These are phyloP conservation scores for Arthrobotrys iridis DNA, from an alignment of 2,329 filamentous ascomycete genomes.

Conservation along the genomic window DNA sequence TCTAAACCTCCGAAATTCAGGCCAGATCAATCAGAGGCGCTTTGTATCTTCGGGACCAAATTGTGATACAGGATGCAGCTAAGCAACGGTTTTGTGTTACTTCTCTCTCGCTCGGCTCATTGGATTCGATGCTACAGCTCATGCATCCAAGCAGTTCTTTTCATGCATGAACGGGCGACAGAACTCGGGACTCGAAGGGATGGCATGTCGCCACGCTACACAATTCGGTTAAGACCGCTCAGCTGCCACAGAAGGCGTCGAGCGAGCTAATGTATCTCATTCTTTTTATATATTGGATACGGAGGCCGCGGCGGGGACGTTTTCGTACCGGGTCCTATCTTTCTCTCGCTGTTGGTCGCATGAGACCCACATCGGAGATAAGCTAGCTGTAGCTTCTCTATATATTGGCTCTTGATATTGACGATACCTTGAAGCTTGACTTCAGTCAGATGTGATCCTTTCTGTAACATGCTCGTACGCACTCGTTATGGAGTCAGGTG, in stretches of 20 bases:
- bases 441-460: too few species aligned
- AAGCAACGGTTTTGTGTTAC: background rate
- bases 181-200: conserved; percentile 8
- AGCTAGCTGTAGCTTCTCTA: background rate
- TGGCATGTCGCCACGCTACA: conserved; percentile 11
- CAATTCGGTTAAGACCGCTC: background rate
- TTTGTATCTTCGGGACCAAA: conserved; percentile 38
- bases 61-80: conserved; percentile 44
- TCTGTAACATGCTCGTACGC: background rate
- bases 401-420: too few species aligned
- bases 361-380: conserved; percentile 31
- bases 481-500: conserved; percentile 17
- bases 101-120: conserved; percentile 14
- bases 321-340: background rate
- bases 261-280: conserved; percentile 8
- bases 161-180: conserved; percentile 3
- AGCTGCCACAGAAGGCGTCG: background rate
- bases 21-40: conserved; percentile 41
- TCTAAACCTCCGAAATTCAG: conserved; percentile 50
- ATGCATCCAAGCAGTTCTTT: conserved; percentile 16
- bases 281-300: conserved; percentile 27
- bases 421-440: background rate
- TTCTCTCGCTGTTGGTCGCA: background rate
- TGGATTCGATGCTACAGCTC: too few species aligned
- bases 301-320: conserved; percentile 1